Evolutionary conservation across 345 rosid species (phyloP).

Genomic region (Psidium guajava): DNA sequence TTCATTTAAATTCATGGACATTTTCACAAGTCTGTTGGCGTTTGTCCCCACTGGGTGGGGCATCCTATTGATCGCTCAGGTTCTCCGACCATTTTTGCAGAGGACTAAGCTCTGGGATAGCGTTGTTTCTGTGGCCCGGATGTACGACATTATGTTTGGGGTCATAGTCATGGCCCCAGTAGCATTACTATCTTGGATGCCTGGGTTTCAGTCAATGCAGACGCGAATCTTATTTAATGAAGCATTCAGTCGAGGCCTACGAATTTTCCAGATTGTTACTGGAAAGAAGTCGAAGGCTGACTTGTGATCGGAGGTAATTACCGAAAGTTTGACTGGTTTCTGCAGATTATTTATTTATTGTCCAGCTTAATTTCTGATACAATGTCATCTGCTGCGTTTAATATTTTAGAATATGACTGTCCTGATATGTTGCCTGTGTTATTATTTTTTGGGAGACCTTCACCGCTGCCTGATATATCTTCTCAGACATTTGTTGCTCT

Average conservation of each 20-base stretch:
- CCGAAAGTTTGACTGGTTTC: neutral
- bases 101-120: slow-evolving; percentile 54
- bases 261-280: slow-evolving; percentile 68
- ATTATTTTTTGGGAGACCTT: neutral
- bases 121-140: slow-evolving; percentile 71
- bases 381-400: neutral
- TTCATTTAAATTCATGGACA: slow-evolving; percentile 38
- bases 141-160: slow-evolving; percentile 71
- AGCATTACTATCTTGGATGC: slow-evolving; percentile 87
- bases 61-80: slow-evolving; percentile 64
- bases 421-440: neutral
- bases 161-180: slow-evolving; percentile 75
- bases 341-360: neutral
- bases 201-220: slow-evolving; percentile 93
- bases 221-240: slow-evolving; percentile 80
- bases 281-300: slow-evolving; percentile 55
- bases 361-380: neutral
- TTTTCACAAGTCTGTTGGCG: slow-evolving; percentile 76
- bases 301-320: slow-evolving; percentile 24
- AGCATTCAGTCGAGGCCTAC: slow-evolving; percentile 85
- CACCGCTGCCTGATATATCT: neutral
- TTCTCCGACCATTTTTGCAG: slow-evolving; percentile 53
- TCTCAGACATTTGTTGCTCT: neutral
- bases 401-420: neutral
- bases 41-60: slow-evolving; percentile 96